phyloP scores from a whole-genome alignment of 2,329 filamentous ascomycete species.

The Tolypocladium album region DNA sequence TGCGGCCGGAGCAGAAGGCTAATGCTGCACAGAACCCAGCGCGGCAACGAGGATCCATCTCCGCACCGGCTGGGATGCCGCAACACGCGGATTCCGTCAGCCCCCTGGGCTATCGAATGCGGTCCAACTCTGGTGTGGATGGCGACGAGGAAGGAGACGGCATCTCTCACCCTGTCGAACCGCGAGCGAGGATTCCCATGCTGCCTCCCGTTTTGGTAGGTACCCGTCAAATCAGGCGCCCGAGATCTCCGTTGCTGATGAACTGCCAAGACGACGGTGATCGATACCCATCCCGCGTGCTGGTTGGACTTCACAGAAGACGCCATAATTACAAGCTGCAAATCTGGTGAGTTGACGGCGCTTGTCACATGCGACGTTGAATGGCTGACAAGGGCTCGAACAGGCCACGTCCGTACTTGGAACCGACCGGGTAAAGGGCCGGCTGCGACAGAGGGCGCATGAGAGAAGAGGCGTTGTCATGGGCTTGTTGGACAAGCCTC shows the following conservation, averaged over 20 bases:
- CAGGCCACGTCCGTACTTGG: constrained; percentile 70
- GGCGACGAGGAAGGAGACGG: constrained; percentile 43
- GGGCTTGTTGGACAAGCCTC: neutral
- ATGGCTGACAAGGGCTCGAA: constrained; percentile 10
- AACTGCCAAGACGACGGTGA: constrained; percentile 54
- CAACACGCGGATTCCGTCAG: constrained; percentile 53
- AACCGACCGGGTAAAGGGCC: constrained; percentile 38
- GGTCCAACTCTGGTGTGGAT: constrained; percentile 61
- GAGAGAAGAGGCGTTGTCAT: neutral
- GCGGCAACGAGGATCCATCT: constrained; percentile 40
- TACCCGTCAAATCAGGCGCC: constrained; percentile 4
- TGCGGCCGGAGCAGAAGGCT: neutral
- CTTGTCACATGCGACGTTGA: constrained; percentile 1
- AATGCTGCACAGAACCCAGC: constrained; percentile 8
- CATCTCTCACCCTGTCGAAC: constrained; percentile 71
- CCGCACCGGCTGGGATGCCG: constrained; percentile 35
- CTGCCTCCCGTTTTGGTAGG: constrained; percentile 81
- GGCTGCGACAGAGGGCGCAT: neutral
- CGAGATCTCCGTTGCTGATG: constrained; percentile 1
- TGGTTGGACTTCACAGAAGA: constrained; percentile 94
- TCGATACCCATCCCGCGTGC: constrained; percentile 77
- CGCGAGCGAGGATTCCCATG: constrained; percentile 73
- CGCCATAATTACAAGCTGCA: constrained; percentile 84
- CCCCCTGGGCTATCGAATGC: constrained; percentile 45
- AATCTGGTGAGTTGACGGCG: constrained; percentile 56